Conservation (phyloP, 2,329 filamentous ascomycete species). For the Xenosphaeropsis pyriputrescens region DNA sequence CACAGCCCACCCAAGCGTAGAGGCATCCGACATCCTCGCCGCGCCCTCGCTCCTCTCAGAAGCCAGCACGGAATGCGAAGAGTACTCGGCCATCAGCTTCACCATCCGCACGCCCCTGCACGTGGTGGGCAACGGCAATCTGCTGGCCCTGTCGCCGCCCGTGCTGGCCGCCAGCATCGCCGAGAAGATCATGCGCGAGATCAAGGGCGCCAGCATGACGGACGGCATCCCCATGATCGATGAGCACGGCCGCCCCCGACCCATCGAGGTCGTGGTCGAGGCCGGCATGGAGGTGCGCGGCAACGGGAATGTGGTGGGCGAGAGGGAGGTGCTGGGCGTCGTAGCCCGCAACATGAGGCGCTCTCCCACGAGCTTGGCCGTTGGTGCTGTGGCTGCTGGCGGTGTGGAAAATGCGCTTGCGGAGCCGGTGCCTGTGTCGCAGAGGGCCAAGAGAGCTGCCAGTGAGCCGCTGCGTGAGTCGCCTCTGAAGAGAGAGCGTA, state of each 20-base stretch:
- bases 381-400: too few species aligned
- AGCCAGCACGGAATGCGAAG: background rate
- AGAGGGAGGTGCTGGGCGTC: slow-evolving; percentile 49
- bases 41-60: too few species aligned
- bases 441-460: too few species aligned
- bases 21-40: too few species aligned
- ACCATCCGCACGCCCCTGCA: slow-evolving; percentile 31
- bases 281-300: slow-evolving; percentile 30
- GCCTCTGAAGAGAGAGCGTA: too few species aligned
- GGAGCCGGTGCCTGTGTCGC: too few species aligned
- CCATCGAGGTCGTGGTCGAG: slow-evolving; percentile 26
- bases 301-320: slow-evolving; percentile 27
- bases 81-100: slow-evolving; percentile 25
- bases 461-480: too few species aligned
- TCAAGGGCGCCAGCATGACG: slow-evolving; percentile 26
- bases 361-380: slow-evolving; percentile 44
- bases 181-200: slow-evolving; percentile 26
- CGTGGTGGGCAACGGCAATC: slow-evolving; percentile 32
- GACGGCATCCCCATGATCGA: slow-evolving; percentile 30
- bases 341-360: slow-evolving; percentile 77
- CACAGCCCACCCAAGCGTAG: background rate
- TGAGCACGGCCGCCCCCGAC: slow-evolving; percentile 25
- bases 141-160: slow-evolving; percentile 24
- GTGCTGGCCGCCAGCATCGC: slow-evolving; percentile 27
- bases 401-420: too few species aligned